Evolutionary conservation across 2,329 filamentous ascomycete species (phyloP).

Genomic region (Trichoderma brevicompactum): DNA sequence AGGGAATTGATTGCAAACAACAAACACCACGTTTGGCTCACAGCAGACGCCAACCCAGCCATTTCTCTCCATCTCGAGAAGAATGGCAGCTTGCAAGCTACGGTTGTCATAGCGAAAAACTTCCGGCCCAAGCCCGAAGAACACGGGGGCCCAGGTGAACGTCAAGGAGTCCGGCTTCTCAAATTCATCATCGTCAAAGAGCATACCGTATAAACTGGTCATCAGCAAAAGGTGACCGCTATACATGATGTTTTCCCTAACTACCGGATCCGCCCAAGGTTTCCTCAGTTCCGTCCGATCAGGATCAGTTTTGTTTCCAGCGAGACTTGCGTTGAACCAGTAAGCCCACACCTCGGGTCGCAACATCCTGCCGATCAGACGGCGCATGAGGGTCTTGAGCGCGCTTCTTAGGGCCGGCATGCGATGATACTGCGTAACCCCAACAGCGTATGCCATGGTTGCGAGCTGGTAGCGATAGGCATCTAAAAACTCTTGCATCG

Average conservation of each 20-base stretch:
- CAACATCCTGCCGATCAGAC: slow-evolving; percentile 49
- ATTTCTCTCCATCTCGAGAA: slow-evolving; percentile 46
- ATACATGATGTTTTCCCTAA: slow-evolving; percentile 50
- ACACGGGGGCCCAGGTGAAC: slow-evolving; percentile 48
- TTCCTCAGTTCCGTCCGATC: slow-evolving; percentile 45
- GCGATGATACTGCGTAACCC: slow-evolving; percentile 46
- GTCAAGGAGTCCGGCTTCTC: slow-evolving; percentile 40
- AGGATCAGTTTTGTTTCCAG: slow-evolving; percentile 42
- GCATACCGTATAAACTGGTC: slow-evolving; percentile 47
- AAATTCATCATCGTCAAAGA: slow-evolving; percentile 48
- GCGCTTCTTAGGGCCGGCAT: slow-evolving; percentile 41
- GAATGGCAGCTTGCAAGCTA: slow-evolving; percentile 41
- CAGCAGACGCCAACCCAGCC: slow-evolving; percentile 49
- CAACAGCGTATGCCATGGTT: slow-evolving; percentile 46
- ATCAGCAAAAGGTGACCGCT: slow-evolving; percentile 47
- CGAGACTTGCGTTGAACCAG: slow-evolving; percentile 47
- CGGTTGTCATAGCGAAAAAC: slow-evolving; percentile 41
- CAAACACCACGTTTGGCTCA: slow-evolving; percentile 47
- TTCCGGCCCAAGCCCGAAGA: slow-evolving; percentile 45
- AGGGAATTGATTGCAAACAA: slow-evolving; percentile 51
- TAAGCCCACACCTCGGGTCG: slow-evolving; percentile 48
- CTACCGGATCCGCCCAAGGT: slow-evolving; percentile 48
- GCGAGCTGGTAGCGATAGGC: slow-evolving; percentile 48
- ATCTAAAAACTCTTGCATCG: slow-evolving; percentile 44
- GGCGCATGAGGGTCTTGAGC: slow-evolving; percentile 42